phyloP scores from a whole-genome alignment of 805 yeast genomes.

The Metschnikowia orientalis region DNA sequence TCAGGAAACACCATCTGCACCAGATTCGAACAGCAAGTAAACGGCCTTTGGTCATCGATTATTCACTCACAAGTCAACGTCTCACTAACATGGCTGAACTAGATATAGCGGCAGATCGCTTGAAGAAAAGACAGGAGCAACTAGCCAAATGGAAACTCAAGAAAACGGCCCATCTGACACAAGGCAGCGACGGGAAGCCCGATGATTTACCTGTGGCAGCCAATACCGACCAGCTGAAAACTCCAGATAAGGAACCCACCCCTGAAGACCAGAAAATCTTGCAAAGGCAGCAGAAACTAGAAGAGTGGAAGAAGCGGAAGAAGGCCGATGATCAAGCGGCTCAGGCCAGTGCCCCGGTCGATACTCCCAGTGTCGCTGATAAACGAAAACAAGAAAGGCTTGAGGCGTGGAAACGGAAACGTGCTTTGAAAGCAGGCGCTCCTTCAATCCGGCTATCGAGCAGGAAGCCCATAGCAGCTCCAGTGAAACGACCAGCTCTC shows the following conservation, averaged over 20 bases:
- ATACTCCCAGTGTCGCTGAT: conserved; percentile 8
- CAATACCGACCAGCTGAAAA: neutral
- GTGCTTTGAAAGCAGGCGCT: conserved; percentile 18
- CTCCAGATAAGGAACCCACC: neutral
- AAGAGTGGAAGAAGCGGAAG: conserved; percentile 20
- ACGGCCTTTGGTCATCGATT: too few species aligned
- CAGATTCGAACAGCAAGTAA: too few species aligned
- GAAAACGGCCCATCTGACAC: neutral
- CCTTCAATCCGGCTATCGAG: conserved; percentile 2
- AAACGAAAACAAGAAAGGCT: conserved; percentile 29
- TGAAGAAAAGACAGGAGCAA: conserved; percentile 45
- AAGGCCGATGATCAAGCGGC: conserved; percentile 9
- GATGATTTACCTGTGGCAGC: neutral
- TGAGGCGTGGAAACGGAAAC: conserved; percentile 50
- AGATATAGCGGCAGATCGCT: conserved; percentile 26
- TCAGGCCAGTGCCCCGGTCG: conserved; percentile 1
- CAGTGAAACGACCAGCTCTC: conserved; percentile 2
- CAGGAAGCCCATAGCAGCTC: neutral
- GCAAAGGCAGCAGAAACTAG: conserved; percentile 15
- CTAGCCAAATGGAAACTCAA: conserved; percentile 59
- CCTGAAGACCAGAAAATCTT: conserved; percentile 6
- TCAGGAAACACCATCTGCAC: too few species aligned
- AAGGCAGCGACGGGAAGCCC: neutral
- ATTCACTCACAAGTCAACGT: too few species aligned
- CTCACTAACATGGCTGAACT: conserved; percentile 18